Base-by-base conservation (phyloP, 768 basidiomycete genomes). In the Chalciporus piperatus region DNA sequence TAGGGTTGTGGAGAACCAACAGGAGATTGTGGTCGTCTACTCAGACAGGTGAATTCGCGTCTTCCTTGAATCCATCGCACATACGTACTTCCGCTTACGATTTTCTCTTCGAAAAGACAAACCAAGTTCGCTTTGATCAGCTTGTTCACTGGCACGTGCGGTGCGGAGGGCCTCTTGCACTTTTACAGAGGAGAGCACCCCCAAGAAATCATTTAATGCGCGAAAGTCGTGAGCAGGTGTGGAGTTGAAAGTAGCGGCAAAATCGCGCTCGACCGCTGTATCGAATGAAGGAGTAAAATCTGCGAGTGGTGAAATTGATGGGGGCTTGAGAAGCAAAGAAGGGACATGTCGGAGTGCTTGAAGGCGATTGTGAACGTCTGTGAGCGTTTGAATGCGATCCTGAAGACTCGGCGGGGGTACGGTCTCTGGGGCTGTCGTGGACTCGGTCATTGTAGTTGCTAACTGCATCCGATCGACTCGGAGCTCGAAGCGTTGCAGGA, bases 1-100 rank as follows among this genome's bases (percentile, higher is more conserved):
- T 80, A 84, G 0, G 83, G 81, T 51, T 80, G 77, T 6, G 85
- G 84, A 0, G 85, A 85, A 20, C 77, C 69, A 2, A 69, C 79
- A 7, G 83, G 82, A 10, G 82, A 78, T 20, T 74, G 76, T 2
- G 75, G 73, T 10, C 77, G 76, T 55, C 83, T 79, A 54, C 35
- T 30, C 39, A n/a, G 33, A 40, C 5, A 40, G 42, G 33, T 43
- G 47, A 14, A 52, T 37, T 47, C 40, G 20, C n/a, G 42, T 25
- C 41, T 22, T 9, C 8, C 14, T 23, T 39, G 1, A 19, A 30
- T 11, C 11, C 22, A 27, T 17, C 35, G 11, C 9, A 33, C 2
- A 53, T 53, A 70, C 76, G 50, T 59, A 84, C 87, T 78, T 78
- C 66, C 78, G 76, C 62, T 81, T 87, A 60, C 79, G 74, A 38